A percentile compares a stretch with the other conserved stretches of the same genome.
phyloP scores from a whole-genome alignment of 257 asterid species.

The Solanum etuberosum region DNA sequence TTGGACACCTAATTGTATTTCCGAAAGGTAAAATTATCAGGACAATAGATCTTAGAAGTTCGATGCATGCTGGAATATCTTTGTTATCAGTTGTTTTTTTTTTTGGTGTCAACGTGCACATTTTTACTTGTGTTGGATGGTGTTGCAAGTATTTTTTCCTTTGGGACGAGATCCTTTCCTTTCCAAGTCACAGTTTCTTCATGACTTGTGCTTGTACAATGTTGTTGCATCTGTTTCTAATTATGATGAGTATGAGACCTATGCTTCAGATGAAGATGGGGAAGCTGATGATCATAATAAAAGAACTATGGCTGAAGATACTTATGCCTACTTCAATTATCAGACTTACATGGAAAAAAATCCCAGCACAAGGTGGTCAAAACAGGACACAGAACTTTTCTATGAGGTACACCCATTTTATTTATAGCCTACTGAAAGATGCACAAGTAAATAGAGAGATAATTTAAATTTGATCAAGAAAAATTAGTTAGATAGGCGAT shows the following conservation, averaged over 20 bases:
- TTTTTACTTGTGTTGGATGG: background rate
- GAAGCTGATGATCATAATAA: constrained; percentile 30
- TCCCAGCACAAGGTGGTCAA: constrained; percentile 68
- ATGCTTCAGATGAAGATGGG: constrained; percentile 10
- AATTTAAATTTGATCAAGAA: background rate
- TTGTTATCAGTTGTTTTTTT: background rate
- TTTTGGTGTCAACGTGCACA: background rate
- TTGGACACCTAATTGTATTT: background rate
- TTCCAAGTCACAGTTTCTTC: background rate
- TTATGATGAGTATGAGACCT: constrained; percentile 22
- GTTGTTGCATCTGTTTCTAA: constrained; percentile 22
- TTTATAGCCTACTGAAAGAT: background rate
- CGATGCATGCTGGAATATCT: background rate
- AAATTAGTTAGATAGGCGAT: background rate
- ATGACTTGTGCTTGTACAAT: constrained; percentile 23
- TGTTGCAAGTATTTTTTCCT: background rate
- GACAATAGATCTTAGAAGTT: background rate
- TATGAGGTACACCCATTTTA: constrained; percentile 45
- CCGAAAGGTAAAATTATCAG: background rate
- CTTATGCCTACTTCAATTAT: constrained; percentile 44
- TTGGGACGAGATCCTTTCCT: background rate
- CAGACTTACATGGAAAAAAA: constrained; percentile 66
- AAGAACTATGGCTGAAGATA: constrained; percentile 27
- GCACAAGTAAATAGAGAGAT: background rate
- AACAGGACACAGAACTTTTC: constrained; percentile 77